Evolutionary conservation across 2,329 filamentous ascomycete species (phyloP), one percentile per base, ranked within the genome.

Genomic region (Remersonia thermophila): DNA sequence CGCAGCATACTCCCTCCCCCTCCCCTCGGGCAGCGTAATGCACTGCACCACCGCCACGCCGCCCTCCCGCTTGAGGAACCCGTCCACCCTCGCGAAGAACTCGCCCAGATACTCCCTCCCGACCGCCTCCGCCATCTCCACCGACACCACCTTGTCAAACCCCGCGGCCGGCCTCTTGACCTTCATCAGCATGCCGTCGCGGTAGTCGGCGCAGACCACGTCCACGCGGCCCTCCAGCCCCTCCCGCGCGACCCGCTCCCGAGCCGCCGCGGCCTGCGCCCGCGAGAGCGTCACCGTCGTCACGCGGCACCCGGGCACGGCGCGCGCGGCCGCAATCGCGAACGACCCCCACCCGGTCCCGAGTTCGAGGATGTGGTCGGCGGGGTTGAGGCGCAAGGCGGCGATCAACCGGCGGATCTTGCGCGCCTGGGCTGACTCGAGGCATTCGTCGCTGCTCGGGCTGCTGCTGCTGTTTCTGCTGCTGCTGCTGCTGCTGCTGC

Each of bases 41-140:
- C 79, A 83, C 54, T 84, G 80, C 55, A 85, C 82, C 32, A 80
- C 71, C 6, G 73, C 77, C 30, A 83, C 69, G 1, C 78, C 74
- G 3, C 73, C 75, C 12, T 78, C 65, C 32, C 64, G 66, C 55
- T 84, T 83, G 30, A 85, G 55, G 23, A 83, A 54, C 38, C 62
- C 61, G 47, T 83, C 62, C 34, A 85, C 64, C 45, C 70, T 73
- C 13, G 62, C 58, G 51, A 85, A 85, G 51, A 83, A 85, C 2
- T 70, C 77, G 14, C 66, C 62, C 23, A 85, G 55, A 46, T 73
- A 83, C 50, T 80, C 75, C 35, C 68, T 62, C 3, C 80, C 80
- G 0, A 84, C 80, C 2, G 77, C 77, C 58, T 85, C 81, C 15
- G 84, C 61, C 81, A 85, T 85, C 52, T 85, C 81, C 39, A 84